Conservation (phyloP, 208 protist genomes). For the Crithidia fasciculata region DNA sequence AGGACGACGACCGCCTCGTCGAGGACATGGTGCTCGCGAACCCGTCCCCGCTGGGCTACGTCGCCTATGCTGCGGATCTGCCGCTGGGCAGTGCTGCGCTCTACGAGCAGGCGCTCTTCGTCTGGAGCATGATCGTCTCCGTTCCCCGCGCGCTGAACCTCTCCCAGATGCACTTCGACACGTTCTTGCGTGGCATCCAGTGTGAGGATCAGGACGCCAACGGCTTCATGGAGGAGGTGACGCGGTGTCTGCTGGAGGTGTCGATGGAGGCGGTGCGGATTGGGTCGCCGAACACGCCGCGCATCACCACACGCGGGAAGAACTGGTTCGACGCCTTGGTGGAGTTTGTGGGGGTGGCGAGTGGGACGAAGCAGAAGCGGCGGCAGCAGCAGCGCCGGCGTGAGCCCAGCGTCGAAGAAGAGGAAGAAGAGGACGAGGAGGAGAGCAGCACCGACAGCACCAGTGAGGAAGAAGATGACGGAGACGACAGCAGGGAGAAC, state of each 20-base stretch:
- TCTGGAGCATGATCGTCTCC: conserved; percentile 81
- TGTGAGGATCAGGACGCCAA: conserved; percentile 70
- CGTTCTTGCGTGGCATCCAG: conserved; percentile 74
- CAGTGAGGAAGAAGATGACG: conserved; percentile 17
- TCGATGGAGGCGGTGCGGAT: conserved; percentile 57
- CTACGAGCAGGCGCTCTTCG: conserved; percentile 76
- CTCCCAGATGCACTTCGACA: conserved; percentile 80
- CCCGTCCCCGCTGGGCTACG: conserved; percentile 48
- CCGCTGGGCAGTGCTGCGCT: conserved; percentile 48
- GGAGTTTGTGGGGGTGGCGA: conserved; percentile 76
- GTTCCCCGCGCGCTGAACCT: conserved; percentile 62
- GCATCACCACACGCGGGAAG: conserved; percentile 63
- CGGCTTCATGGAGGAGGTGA: conserved; percentile 87
- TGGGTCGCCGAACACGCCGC: conserved; percentile 45
- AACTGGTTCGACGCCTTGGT: conserved; percentile 84
- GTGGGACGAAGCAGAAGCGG: conserved; percentile 76
- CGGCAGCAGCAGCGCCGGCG: conserved; percentile 38
- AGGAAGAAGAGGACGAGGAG: conserved; percentile 32
- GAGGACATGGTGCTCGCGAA: conserved; percentile 60
- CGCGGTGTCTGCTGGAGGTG: conserved; percentile 58
- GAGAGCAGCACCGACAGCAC: conserved; percentile 37
- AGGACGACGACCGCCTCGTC: conserved; percentile 30
- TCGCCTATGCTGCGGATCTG: conserved; percentile 47
- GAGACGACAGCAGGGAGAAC: conserved; percentile 26
- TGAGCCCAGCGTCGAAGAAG: conserved; percentile 13